A percentile compares a stretch with the other conserved stretches of the same genome.
Conservation (phyloP, 176 grass and related monocot species). For the Phoenix dactylifera region DNA sequence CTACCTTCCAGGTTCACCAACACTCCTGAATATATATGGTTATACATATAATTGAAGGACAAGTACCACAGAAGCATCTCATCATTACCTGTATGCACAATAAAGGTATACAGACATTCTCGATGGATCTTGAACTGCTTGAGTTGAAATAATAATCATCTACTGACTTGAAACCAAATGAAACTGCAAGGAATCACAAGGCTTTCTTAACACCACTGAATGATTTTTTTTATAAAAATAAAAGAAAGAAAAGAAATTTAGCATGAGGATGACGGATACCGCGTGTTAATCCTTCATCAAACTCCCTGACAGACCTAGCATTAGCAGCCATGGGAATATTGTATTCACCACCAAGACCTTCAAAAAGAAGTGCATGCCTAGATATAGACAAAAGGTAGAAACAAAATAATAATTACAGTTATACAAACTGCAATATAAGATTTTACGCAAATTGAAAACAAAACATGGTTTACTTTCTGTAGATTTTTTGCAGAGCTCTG, state of each 20-base stretch:
- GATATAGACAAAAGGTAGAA: constrained; percentile 20
- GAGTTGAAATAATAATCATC: constrained; percentile 98
- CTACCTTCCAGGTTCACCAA: no score
- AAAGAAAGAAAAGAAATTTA: constrained; percentile 1
- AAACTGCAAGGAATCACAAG: constrained; percentile 43
- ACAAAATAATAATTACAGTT: constrained; percentile 31
- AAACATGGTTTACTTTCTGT: constrained; percentile 57
- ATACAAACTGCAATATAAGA: constrained; percentile 16
- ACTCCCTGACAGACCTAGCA: constrained; percentile 81
- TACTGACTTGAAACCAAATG: constrained; percentile 97
- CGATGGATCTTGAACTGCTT: constrained; percentile 81
- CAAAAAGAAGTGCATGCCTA: constrained; percentile 81
- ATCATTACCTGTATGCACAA: constrained; percentile 86
- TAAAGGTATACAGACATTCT: constrained; percentile 75
- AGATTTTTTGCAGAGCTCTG: constrained; percentile 47
- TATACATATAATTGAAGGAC: no score
- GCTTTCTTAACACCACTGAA: constrained; percentile 15
- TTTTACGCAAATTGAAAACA: constrained; percentile 1
- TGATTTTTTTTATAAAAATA: neutral
- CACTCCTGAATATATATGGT: no score
- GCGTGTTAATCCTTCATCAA: constrained; percentile 90
- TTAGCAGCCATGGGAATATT: constrained; percentile 66
- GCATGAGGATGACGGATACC: constrained; percentile 24
- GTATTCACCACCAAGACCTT: constrained; percentile 77
- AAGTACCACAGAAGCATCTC: constrained; percentile 1